These are phyloP conservation scores for Penicillium tannophilum DNA, from an alignment of 495 filamentous ascomycete species.

Conservation along the genomic window DNA sequence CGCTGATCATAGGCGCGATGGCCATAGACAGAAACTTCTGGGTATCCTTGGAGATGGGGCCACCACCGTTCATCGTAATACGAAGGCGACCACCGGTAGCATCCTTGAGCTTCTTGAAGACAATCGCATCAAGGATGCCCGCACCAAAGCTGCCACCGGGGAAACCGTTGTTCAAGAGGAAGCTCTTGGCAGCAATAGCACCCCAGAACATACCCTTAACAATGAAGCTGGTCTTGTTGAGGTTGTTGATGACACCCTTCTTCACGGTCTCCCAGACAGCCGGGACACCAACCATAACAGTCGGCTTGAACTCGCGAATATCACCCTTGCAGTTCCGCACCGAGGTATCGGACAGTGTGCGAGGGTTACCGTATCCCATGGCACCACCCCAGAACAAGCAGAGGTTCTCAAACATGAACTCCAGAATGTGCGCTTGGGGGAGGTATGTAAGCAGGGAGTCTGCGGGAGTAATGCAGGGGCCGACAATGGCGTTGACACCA, in stretches of 20 bases:
- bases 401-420: conserved; percentile 96
- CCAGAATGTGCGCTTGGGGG: conserved; percentile 91
- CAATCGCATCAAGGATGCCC: conserved; percentile 68
- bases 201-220: conserved; percentile 90
- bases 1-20: conserved; percentile 84
- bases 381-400: conserved; percentile 91
- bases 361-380: conserved; percentile 96
- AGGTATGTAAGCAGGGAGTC: conserved; percentile 91
- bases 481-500: conserved; percentile 84
- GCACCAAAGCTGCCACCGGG: conserved; percentile 68
- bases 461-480: conserved; percentile 80
- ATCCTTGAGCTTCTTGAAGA: conserved; percentile 91
- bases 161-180: conserved; percentile 72
- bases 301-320: conserved; percentile 90
- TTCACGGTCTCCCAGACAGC: conserved; percentile 98
- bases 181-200: conserved; percentile 79
- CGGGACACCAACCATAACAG: conserved; percentile 90
- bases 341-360: conserved; percentile 85
- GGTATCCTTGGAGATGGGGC: conserved; percentile 83
- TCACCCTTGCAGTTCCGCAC: conserved; percentile 95
- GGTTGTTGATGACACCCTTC: conserved; percentile 91
- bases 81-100: conserved; percentile 82
- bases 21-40: conserved; percentile 87
- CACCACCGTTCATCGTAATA: conserved; percentile 84
- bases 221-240: conserved; percentile 72